Base-by-base conservation (phyloP, 257 asterid species). In the Linaria vulgaris region DNA sequence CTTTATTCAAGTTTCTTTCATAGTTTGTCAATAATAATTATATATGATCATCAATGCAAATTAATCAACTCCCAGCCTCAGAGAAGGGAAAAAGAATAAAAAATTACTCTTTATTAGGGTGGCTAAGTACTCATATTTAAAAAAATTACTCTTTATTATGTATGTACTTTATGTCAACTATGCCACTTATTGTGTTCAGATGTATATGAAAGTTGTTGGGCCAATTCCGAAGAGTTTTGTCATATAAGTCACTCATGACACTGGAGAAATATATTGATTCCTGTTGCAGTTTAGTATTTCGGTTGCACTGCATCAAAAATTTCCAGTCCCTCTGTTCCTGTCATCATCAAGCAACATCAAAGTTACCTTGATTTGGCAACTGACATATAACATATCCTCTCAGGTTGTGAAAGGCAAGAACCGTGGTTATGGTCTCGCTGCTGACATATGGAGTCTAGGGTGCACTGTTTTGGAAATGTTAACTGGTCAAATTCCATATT, bases 361-460 rank as follows among this genome's bases (percentile, higher is more conserved):
- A 59, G 21, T n/a, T 74, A 46, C 61, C 44, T 31, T 39, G 61
- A 39, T 52, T 56, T 63, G 66, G 59, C 41, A 71, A 59, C 21
- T 57, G 68, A 62, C 56, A 23, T 47, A 53, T 59, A 13, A 41
- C 31, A 2, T 60, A 37, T 67, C 56, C 52, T 67, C 43, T 61
- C 76, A 83, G 89, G 89, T 83, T 55, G 87, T 80, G 70, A 80
- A 77, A 44, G 66, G 68, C 47, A 80, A 21, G 75, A 81, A 74
- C 68, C 69, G 62, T 67, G 90, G 90, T 38, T 83, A 83, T 41
- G 90, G 87, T 6, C 83, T 56, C 51, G 71, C 82, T 52, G 90
- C 90, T 67, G 90, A 83, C 58, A 83, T 83, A 66, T 83, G 87
- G 90, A 80, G 87, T 72, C 85, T 83, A 47, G 90, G 90, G 20